Base-by-base conservation (phyloP, 2,329 filamentous ascomycete species). In the Pseudogymnoascus sp. region DNA sequence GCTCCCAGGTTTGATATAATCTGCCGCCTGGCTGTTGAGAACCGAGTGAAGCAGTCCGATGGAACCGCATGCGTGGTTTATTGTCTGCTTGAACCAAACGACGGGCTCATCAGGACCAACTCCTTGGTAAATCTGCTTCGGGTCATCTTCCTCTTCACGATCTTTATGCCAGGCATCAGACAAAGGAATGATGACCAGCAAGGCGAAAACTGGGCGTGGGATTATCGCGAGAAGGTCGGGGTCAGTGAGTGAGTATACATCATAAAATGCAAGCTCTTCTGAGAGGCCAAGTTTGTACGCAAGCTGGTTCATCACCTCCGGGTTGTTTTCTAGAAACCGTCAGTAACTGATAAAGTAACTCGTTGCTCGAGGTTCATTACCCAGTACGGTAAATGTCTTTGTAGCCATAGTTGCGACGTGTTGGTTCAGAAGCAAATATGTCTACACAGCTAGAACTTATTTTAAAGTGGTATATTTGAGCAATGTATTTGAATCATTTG, bases 21-120 rank as follows among this genome's bases (percentile, higher is more conserved):
- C 41, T 21, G 43, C 64, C 0, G 90, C 88, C 1, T 82, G 81
- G 0, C 92, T 92, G 75, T 98, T 99, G 54, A 83, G 82, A 0
- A 91, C 85, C 16, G 88, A 90, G 74, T 98, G 95, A 54, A 98
- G 75, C 28, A 98, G 77, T 0, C 90, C 95, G 79, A 97, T 96
- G 51, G 96, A 79, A 0, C 93, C 93, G 75, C 93, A 98, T 0
- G 93, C 92, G 74, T 98, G 96, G 66, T 90, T 85, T 71, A 98
- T 97, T 0, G 93, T 98, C 79, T 98, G 93, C 70, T 86, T 90
- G 82, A 93, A 98, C 95, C 93, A 99, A 6, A 96, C 73, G 0
- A 97, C 90, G 4, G 90, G 88, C 73, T 97, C 91, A 0, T 72
- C 73, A 0, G 82, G 77, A 1, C 92, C 92, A 16, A 80, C 81